phyloP scores from a whole-genome alignment of 2,329 filamentous ascomycete species.

The Pseudophaeomoniella oleicola region DNA sequence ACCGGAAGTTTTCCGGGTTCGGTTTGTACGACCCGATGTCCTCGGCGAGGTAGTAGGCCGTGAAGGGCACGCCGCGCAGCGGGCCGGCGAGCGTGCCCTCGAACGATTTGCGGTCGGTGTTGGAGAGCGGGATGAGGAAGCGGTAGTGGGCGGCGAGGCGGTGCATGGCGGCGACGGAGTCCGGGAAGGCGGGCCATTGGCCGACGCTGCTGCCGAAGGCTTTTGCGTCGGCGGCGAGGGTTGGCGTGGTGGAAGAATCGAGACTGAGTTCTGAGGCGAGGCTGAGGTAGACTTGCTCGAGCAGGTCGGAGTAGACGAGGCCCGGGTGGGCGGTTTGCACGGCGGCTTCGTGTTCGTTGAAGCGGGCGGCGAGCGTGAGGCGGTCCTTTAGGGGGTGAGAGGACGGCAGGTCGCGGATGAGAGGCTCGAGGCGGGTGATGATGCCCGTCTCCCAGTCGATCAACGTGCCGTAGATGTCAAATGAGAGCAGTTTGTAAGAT shows the following conservation, averaged over 20 bases:
- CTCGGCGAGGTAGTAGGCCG: slow-evolving; percentile 54
- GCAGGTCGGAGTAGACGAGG: slow-evolving; percentile 45
- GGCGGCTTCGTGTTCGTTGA: slow-evolving; percentile 31
- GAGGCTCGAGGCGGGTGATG: slow-evolving; percentile 32
- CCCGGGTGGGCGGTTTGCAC: slow-evolving; percentile 41
- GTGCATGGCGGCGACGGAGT: slow-evolving; percentile 39
- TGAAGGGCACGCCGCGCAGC: slow-evolving; percentile 41
- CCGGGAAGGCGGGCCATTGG: slow-evolving; percentile 41
- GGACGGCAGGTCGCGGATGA: slow-evolving; percentile 24
- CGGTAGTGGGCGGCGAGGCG: slow-evolving; percentile 35
- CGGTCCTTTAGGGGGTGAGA: slow-evolving; percentile 21
- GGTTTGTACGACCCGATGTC: slow-evolving; percentile 63
- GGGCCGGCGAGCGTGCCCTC: slow-evolving; percentile 29
- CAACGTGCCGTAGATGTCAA: slow-evolving; percentile 69
- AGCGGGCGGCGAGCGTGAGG: slow-evolving; percentile 27
- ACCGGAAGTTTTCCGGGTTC: slow-evolving; percentile 46
- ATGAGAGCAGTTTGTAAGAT: slow-evolving; percentile 38
- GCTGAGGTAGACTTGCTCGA: slow-evolving; percentile 30
- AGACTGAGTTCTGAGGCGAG: slow-evolving; percentile 17
- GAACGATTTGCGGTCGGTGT: slow-evolving; percentile 41
- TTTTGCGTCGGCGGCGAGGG: slow-evolving; percentile 19
- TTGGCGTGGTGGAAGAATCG: slow-evolving; percentile 4
- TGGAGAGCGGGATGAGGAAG: slow-evolving; percentile 39
- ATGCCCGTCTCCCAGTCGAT: slow-evolving; percentile 66
- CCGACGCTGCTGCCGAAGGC: slow-evolving; percentile 35